Evolutionary conservation across 2,329 filamentous ascomycete species (phyloP).

Genomic region (Ophiostoma pallidulum): DNA sequence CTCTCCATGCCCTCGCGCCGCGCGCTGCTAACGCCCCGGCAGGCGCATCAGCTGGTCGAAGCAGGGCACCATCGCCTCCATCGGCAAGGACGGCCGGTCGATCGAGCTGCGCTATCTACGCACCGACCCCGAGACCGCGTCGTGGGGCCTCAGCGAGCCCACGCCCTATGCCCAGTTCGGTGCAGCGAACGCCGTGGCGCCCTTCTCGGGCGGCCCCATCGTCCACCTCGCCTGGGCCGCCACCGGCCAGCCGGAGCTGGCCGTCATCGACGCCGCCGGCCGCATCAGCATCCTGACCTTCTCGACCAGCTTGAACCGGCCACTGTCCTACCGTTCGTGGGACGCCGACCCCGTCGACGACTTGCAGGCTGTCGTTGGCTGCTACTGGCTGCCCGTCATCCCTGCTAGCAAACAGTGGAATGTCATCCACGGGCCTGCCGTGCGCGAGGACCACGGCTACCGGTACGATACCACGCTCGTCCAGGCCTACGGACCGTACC

Average conservation of each 20-base stretch:
- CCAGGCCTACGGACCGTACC: conserved; percentile 60
- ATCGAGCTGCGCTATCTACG: conserved; percentile 66
- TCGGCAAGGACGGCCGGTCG: conserved; percentile 60
- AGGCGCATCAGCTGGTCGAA: conserved; percentile 85
- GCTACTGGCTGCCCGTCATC: conserved; percentile 70
- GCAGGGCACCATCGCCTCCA: conserved; percentile 73
- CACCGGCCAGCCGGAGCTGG: conserved; percentile 66
- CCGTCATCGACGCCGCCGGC: conserved; percentile 70
- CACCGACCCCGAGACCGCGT: conserved; percentile 57
- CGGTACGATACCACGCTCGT: conserved; percentile 58
- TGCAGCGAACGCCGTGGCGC: conserved; percentile 28
- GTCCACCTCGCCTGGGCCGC: conserved; percentile 76
- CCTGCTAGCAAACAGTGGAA: conserved; percentile 39
- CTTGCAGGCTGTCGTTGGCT: conserved; percentile 66
- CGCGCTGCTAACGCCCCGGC: conserved; percentile 11
- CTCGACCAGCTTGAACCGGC: conserved; percentile 62
- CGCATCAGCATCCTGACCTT: conserved; percentile 67
- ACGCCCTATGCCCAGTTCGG: conserved; percentile 52
- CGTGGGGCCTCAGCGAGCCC: conserved; percentile 70
- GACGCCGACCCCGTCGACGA: conserved; percentile 64
- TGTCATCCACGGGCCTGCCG: conserved; percentile 49
- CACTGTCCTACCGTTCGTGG: conserved; percentile 52
- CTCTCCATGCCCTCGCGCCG: conserved; percentile 2
- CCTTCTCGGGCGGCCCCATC: conserved; percentile 53
- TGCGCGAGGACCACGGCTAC: conserved; percentile 55